Evolutionary conservation across 2,329 filamentous ascomycete genomes (phyloP), one percentile per base, ranked within the genome.

Genomic region (Penicillium nordicum): DNA sequence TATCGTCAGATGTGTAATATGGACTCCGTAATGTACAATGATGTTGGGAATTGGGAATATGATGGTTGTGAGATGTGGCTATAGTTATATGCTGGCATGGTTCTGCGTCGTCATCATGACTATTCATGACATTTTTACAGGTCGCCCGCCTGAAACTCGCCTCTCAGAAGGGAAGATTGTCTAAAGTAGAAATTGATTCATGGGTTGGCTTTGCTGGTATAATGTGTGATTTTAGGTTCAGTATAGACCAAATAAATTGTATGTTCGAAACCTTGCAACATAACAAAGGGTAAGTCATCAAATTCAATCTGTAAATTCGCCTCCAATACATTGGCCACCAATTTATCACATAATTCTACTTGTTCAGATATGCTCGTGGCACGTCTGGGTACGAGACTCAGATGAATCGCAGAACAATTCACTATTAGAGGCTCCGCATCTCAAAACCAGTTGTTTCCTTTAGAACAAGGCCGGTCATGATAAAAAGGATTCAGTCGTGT

Each of bases 91-190:
- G 10, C 16, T 36, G 5, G 12, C 2, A 10, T 1, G 11, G 21
- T 43, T 12, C 11, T 40, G 11, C 8, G 2, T 36, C 38, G 52
- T 55, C 52, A 55, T 55, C 16, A 50, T 55, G 52, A 55, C 52
- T 43, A 37, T 55, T 23, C 12, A 55, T 55, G 52, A 38, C 45
- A 55, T 55, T 50, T 49, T 49, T 23, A 11, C 1, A 25, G 16
- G 23, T 38, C 12, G 45, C 52, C 23, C 14, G 10, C 38, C 7
- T n/a, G 2, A 3, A 14, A 11, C 7, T 50, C 16, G 52, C 52
- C 52, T 23, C 52, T 37, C 5, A 2, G 2, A 10, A 30, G 11
- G 27, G n/a, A 4, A 10, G 5, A 2, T 41, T 18, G 23, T 29
- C 3, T 7, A 3, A 23, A 27, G 1, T 46, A n/a, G 5, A 25